phyloP scores from a whole-genome alignment of 2,329 filamentous ascomycete species.

The Fusarium poae region DNA sequence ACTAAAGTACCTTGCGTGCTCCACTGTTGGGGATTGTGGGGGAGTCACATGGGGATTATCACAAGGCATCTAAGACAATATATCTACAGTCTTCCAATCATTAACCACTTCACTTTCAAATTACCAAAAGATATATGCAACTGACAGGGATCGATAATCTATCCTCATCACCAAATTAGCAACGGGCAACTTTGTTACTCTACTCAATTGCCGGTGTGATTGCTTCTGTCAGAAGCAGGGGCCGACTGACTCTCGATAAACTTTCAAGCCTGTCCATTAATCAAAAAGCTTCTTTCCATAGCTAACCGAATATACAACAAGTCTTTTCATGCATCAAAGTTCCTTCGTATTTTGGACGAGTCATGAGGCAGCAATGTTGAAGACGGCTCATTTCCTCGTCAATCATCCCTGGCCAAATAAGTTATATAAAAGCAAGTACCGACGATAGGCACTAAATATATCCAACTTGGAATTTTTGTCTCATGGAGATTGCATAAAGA shows the following conservation, averaged over 20 bases:
- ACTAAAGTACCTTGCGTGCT: neutral
- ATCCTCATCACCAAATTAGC: neutral
- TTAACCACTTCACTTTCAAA: neutral
- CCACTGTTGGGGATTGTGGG: slow-evolving; percentile 1
- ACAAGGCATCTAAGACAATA: neutral
- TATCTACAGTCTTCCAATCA: neutral
- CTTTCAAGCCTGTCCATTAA: neutral
- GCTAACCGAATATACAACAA: neutral
- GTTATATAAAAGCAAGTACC: neutral
- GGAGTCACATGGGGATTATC: slow-evolving; percentile 1
- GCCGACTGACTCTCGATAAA: neutral
- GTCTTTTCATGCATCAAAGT: neutral
- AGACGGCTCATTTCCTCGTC: neutral
- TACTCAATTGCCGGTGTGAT: neutral
- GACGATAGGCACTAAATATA: neutral
- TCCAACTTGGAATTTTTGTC: neutral
- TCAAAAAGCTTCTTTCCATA: neutral
- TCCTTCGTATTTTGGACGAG: neutral
- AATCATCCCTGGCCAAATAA: neutral
- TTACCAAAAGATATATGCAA: neutral
- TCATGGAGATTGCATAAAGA: neutral
- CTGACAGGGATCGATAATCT: neutral
- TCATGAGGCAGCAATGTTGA: slow-evolving; percentile 6
- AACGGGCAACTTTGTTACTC: neutral
- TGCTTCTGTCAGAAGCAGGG: neutral